A percentile compares a stretch with the other conserved stretches of the same genome.
phyloP scores from a whole-genome alignment of 306 rosid species.

The Sphenostylis stenocarpa region DNA sequence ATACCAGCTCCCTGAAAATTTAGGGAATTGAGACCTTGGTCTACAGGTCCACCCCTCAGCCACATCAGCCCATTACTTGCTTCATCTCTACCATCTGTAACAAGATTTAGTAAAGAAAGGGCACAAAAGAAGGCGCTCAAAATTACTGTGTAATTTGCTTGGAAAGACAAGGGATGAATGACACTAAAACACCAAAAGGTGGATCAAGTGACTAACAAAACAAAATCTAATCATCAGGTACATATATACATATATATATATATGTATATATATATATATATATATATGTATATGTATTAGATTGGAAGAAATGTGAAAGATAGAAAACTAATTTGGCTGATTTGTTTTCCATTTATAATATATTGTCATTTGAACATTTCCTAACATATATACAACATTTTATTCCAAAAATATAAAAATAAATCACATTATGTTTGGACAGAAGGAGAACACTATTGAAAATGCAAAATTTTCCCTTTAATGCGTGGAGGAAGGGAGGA shows the following conservation, averaged over 20 bases:
- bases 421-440: background rate
- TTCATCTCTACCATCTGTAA: conserved; percentile 82
- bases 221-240: background rate
- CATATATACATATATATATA: no score
- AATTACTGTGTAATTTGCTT: background rate
- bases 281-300: no score
- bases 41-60: conserved; percentile 76
- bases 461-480: background rate
- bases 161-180: background rate
- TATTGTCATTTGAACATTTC: background rate
- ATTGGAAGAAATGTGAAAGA: background rate
- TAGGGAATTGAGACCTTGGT: conserved; percentile 65
- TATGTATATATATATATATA: background rate
- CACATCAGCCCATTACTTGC: conserved; percentile 70
- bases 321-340: background rate
- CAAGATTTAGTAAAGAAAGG: conserved; percentile 19
- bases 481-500: background rate
- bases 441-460: background rate
- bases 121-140: background rate
- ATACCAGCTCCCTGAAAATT: conserved; percentile 74
- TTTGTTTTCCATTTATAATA: background rate
- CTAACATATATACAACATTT: background rate
- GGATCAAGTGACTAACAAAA: background rate
- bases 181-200: background rate
- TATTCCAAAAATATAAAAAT: background rate